Percentiles rank a stretch among this genome's conserved stretches.
Evolutionary conservation across 345 rosid species (phyloP).

Genomic region (Acer saccharum): DNA sequence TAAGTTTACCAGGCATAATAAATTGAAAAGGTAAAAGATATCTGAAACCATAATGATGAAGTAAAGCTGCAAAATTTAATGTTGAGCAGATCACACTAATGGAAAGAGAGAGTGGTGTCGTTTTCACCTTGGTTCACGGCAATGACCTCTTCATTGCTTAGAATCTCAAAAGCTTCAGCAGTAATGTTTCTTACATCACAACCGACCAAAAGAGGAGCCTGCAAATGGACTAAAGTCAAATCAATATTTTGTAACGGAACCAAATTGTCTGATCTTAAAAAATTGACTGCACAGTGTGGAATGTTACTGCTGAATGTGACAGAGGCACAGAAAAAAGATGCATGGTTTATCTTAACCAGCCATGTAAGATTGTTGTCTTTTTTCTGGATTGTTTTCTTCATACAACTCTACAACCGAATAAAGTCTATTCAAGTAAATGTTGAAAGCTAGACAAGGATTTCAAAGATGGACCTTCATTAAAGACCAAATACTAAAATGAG

Average conservation of each 20-base stretch:
- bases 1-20: slow-evolving; percentile 2
- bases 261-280: slow-evolving; percentile 2
- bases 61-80: not conserved
- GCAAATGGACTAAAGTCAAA: slow-evolving; percentile 25
- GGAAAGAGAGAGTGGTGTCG: not conserved
- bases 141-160: slow-evolving; percentile 85
- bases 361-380: not conserved
- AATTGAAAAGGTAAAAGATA: not conserved
- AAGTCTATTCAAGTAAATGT: slow-evolving; percentile 9
- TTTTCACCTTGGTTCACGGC: slow-evolving; percentile 88
- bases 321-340: not conserved
- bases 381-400: not conserved
- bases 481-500: slow-evolving; percentile 98
- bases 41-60: slow-evolving; percentile 10
- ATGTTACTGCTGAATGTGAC: not conserved
- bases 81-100: not conserved
- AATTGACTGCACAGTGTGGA: not conserved
- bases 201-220: slow-evolving; percentile 97
- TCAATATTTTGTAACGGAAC: not conserved
- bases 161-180: slow-evolving; percentile 69
- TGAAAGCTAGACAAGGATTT: not conserved
- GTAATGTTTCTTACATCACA: slow-evolving; percentile 92
- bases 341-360: not conserved
- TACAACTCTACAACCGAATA: not conserved
- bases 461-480: slow-evolving; percentile 73